Percentiles rank a stretch among this genome's conserved stretches.
phyloP scores from a whole-genome alignment of 2,329 filamentous ascomycete genomes.

The Pseudohalonectria lignicola region DNA sequence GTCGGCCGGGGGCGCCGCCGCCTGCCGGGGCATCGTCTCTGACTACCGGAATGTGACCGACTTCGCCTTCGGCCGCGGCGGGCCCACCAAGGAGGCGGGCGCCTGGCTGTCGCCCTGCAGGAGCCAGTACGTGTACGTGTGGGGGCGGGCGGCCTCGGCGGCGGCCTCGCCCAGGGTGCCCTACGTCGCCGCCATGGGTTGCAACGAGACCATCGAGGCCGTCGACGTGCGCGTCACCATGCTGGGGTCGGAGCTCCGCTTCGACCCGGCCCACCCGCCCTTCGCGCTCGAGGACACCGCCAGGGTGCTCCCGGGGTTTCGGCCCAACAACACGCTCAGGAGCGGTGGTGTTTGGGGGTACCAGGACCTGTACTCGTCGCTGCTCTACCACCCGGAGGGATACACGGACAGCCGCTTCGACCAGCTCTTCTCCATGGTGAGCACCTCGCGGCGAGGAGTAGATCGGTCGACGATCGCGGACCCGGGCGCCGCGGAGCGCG shows the following conservation, averaged over 20 bases:
- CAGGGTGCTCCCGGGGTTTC: slow-evolving; percentile 8
- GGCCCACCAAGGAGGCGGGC: too few relatives aligned
- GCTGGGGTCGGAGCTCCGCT: slow-evolving; percentile 8
- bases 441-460: too few relatives aligned
- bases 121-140: too few relatives aligned
- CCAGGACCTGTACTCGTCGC: slow-evolving; percentile 13
- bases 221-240: slow-evolving; percentile 10
- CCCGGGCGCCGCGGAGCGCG: neutral
- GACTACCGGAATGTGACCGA: too few relatives aligned
- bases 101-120: too few relatives aligned
- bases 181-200: slow-evolving; percentile 19
- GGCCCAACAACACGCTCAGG: slow-evolving; percentile 11
- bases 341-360: too few relatives aligned
- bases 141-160: too few relatives aligned
- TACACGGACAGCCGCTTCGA: slow-evolving; percentile 23
- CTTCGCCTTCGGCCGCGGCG: too few relatives aligned
- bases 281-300: slow-evolving; percentile 15
- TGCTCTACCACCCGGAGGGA: slow-evolving; percentile 14
- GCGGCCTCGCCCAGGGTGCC: too few relatives aligned
- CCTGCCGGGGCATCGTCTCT: too few relatives aligned
- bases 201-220: slow-evolving; percentile 21
- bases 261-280: slow-evolving; percentile 16
- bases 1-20: too few relatives aligned
- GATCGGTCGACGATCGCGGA: neutral
- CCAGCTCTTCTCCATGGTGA: slow-evolving; percentile 22